A percentile compares a stretch with the other conserved stretches of the same genome.
These are phyloP conservation scores for Solanum tarapatanum DNA, from an alignment of 257 asterid species.

Conservation along the genomic window DNA sequence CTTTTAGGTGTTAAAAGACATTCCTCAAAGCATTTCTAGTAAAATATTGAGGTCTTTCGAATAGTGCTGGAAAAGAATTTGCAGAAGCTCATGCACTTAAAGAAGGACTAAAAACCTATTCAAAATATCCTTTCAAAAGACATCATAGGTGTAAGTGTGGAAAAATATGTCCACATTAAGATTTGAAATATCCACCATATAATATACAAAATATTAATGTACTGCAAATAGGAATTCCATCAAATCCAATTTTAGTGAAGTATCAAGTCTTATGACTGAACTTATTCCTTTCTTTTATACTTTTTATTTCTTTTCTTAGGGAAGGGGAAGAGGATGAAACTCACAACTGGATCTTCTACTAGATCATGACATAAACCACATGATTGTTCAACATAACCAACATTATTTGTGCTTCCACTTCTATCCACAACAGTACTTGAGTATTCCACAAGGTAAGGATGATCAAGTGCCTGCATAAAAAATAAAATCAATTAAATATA, in stretches of 20 bases:
- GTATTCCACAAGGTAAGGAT: conserved; percentile 88
- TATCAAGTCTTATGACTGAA: not conserved
- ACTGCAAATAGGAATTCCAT: not conserved
- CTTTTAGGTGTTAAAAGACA: not conserved
- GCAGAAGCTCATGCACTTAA: not conserved
- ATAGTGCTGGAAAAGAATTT: not conserved
- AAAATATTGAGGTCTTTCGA: not conserved
- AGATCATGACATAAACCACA: conserved; percentile 62
- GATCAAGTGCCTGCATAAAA: conserved; percentile 70
- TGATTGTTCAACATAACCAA: conserved; percentile 22
- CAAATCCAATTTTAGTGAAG: not conserved
- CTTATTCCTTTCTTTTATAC: not conserved
- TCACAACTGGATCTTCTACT: conserved; percentile 70
- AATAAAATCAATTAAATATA: not conserved
- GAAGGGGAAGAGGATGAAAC: conserved; percentile 5
- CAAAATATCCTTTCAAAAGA: not conserved
- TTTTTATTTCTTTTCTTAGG: not conserved
- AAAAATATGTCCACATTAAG: not conserved
- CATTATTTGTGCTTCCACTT: conserved; percentile 30
- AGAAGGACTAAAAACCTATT: not conserved
- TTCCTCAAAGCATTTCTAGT: not conserved
- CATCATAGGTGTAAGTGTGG: not conserved
- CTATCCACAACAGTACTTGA: conserved; percentile 47
- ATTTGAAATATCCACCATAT: not conserved
- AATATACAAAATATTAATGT: not conserved